Evolutionary conservation across 345 rosid species (phyloP).

Genomic region (Heritiera littoralis): DNA sequence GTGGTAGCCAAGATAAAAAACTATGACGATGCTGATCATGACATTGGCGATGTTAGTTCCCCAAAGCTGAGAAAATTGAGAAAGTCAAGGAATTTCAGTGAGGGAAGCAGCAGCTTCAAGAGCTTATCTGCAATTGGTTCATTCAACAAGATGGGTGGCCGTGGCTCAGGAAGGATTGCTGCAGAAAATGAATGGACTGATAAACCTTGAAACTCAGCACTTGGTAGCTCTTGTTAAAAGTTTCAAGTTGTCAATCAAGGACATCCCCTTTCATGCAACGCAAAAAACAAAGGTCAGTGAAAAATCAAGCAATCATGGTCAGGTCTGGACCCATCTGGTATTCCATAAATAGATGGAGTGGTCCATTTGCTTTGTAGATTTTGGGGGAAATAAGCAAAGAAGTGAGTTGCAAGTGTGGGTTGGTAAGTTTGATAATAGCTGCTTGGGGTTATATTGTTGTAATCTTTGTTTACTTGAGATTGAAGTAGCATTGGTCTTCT

Average conservation of each 20-base stretch:
- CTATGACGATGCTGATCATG: conserved; percentile 51
- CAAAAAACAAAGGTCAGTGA: conserved; percentile 7
- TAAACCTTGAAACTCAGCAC: conserved; percentile 44
- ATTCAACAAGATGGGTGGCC: conserved; percentile 55
- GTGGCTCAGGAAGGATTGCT: conserved; percentile 57
- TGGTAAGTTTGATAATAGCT: conserved; percentile 42
- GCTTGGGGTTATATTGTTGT: conserved; percentile 37
- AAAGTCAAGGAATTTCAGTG: conserved; percentile 66
- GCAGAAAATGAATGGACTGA: conserved; percentile 51
- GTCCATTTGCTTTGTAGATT: conserved; percentile 38
- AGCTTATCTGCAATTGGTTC: conserved; percentile 68
- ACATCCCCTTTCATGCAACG: conserved; percentile 13
- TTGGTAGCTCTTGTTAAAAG: conserved; percentile 29
- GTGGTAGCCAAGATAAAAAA: conserved; percentile 61
- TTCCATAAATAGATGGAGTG: conserved; percentile 23
- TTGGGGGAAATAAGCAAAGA: conserved; percentile 36
- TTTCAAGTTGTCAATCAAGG: conserved; percentile 32
- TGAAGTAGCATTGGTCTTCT: conserved; percentile 39
- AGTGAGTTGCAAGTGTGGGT: conserved; percentile 35
- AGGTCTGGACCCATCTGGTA: conserved; percentile 37
- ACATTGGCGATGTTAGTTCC: conserved; percentile 52
- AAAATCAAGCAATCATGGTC: conserved; percentile 24
- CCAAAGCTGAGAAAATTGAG: conserved; percentile 65
- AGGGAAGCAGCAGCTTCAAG: conserved; percentile 97
- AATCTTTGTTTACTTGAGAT: conserved; percentile 39